Conservation (phyloP, 306 rosid genomes). For the Ormosia semicastrata region DNA sequence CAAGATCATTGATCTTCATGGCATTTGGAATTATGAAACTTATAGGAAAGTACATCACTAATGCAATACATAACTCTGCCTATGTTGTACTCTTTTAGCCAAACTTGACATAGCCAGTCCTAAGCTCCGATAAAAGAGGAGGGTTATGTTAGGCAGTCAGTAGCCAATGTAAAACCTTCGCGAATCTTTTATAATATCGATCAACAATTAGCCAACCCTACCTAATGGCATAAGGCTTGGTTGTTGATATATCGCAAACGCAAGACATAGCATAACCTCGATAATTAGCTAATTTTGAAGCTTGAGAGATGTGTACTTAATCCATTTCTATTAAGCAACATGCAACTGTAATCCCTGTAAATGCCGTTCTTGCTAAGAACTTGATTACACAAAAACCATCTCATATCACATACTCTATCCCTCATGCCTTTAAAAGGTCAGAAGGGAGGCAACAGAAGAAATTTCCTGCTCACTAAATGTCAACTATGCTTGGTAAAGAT, state of each 20-base stretch:
- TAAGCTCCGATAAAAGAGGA: background rate
- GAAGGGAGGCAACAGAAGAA: background rate
- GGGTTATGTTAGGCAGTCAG: background rate
- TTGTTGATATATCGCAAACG: background rate
- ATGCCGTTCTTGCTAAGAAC: background rate
- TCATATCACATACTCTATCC: background rate
- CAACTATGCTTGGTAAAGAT: background rate
- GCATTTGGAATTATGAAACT: slow-evolving; percentile 2
- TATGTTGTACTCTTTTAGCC: background rate
- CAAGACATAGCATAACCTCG: background rate
- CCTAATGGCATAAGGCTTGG: background rate
- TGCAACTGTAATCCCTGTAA: background rate
- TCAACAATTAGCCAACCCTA: background rate
- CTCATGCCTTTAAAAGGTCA: background rate
- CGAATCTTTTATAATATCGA: background rate
- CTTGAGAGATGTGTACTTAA: background rate
- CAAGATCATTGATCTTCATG: background rate
- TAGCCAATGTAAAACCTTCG: background rate
- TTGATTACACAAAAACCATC: background rate
- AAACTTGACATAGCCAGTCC: background rate
- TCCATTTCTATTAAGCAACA: background rate
- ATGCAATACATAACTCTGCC: background rate
- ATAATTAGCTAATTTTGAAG: background rate
- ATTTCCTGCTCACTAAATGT: background rate
- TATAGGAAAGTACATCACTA: background rate